Evolutionary conservation across 441 rosid genomes (phyloP), one percentile per base, ranked within the genome.

Genomic region (Cnidoscolus chayamansa): DNA sequence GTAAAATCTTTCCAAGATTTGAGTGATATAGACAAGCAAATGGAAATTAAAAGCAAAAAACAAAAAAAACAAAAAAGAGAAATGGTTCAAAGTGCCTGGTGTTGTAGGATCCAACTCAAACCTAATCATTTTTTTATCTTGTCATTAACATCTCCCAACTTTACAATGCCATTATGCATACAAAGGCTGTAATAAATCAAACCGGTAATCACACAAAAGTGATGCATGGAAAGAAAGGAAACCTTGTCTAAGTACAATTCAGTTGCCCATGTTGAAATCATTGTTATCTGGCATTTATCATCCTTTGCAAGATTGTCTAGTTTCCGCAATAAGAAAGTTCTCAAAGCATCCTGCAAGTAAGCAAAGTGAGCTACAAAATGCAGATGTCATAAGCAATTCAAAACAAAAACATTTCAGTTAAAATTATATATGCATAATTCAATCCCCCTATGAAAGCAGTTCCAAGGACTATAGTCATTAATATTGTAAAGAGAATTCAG

Each of bases 241-340:
- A 96, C 99, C 98, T 96, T 93, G 87, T 96, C 99, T 84, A 96
- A 80, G 88, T 96, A 96, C 63, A 96, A 83, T 84, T 96, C 99
- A 50, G 98, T 92, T 74, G 96, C 88, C 99, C 99, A 96, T 3
- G 99, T 94, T 70, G 99, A 96, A 79, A 96, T 94, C 99, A 94
- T 93, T 31, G 98, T 93, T 81, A 96, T 87, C 82, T 89, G 99
- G 88, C 97, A 93, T 82, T 87, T 90, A 79, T 96, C 99, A 83
- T 93, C 94, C 91, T 86, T 88, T 59, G 89, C 68, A 72, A 96
- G 94, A 83, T 83, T 90, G 85, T 96, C 99, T 81, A 96, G 97
- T 97, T 92, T 96, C 72, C 87, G 89, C 88, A 96, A 78, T 74
- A 96, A 79, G 84, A 90, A 93, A 58, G 98, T 96, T 84, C 96